Evolutionary conservation across 345 rosid species (phyloP).

Genomic region (Dovyalis caffra): DNA sequence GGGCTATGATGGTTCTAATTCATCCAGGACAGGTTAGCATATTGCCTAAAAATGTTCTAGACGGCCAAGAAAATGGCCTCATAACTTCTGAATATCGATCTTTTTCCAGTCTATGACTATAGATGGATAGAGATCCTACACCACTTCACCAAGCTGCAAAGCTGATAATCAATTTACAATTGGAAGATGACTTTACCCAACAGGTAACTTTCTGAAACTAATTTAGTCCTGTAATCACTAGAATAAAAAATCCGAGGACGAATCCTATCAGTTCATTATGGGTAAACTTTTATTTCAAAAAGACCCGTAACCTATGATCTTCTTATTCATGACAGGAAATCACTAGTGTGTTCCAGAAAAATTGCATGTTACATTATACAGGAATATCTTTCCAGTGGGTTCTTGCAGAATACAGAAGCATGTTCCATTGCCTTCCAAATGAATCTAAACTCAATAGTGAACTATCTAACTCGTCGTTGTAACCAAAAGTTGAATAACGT

Average conservation of each 20-base stretch:
- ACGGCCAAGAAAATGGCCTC: neutral
- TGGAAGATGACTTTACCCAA: conserved; percentile 44
- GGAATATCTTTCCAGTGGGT: conserved; percentile 74
- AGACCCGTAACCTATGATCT: neutral
- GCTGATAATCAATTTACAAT: conserved; percentile 36
- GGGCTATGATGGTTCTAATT: too few species aligned
- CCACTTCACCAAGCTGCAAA: conserved; percentile 40
- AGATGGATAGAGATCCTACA: conserved; percentile 36
- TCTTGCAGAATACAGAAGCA: conserved; percentile 57
- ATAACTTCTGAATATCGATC: neutral
- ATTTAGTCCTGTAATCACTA: too few species aligned
- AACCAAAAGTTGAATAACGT: too few species aligned
- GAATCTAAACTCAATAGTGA: neutral
- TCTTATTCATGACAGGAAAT: conserved; percentile 45
- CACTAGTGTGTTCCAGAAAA: conserved; percentile 68
- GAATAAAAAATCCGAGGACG: too few species aligned
- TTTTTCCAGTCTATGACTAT: conserved; percentile 12
- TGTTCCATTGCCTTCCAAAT: neutral
- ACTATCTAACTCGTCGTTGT: neutral
- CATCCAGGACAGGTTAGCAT: too few species aligned
- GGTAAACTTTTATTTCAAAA: neutral
- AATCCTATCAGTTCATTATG: too few species aligned
- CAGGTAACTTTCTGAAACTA: conserved; percentile 23
- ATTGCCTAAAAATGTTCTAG: too few species aligned
- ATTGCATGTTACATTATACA: conserved; percentile 72